Percentiles rank a stretch among this genome's conserved stretches.
Conservation (phyloP, 139 green algal species). For the Chlorella vulgaris region DNA sequence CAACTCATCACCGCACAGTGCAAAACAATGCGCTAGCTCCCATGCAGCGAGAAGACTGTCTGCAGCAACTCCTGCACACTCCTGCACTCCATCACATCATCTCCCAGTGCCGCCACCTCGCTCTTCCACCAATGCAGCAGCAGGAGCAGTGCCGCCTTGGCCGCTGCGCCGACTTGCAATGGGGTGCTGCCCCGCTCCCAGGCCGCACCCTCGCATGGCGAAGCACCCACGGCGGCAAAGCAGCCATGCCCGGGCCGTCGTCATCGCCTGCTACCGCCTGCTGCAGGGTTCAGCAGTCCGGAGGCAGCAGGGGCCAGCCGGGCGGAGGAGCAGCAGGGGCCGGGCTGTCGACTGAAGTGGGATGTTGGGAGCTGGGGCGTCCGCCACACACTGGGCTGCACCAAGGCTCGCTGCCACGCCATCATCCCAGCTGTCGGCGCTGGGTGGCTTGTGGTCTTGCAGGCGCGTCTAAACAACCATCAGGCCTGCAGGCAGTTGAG, state of each 20-base stretch:
- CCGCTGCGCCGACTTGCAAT: neutral
- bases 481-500: conserved; percentile 20
- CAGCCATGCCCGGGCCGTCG: neutral
- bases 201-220: neutral
- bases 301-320: conserved; percentile 24
- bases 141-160: neutral
- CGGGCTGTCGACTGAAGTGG: neutral
- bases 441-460: neutral
- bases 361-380: neutral
- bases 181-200: conserved; percentile 4
- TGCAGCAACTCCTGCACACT: conserved; percentile 26
- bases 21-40: too few relatives aligned
- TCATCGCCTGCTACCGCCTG: neutral
- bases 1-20: too few relatives aligned
- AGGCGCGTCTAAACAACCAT: neutral
- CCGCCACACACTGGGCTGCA: neutral
- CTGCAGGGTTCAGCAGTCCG: too few relatives aligned
- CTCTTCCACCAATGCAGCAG: conserved; percentile 1
- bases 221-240: neutral
- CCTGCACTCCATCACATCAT: conserved; percentile 1
- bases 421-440: neutral
- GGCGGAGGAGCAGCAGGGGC: conserved; percentile 18
- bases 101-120: conserved; percentile 18
- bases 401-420: neutral
- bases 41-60: neutral